Percentiles rank a stretch among this genome's conserved stretches.
These are phyloP conservation scores for Corynascus novoguineensis DNA, from an alignment of 495 filamentous ascomycete species.

Conservation along the genomic window DNA sequence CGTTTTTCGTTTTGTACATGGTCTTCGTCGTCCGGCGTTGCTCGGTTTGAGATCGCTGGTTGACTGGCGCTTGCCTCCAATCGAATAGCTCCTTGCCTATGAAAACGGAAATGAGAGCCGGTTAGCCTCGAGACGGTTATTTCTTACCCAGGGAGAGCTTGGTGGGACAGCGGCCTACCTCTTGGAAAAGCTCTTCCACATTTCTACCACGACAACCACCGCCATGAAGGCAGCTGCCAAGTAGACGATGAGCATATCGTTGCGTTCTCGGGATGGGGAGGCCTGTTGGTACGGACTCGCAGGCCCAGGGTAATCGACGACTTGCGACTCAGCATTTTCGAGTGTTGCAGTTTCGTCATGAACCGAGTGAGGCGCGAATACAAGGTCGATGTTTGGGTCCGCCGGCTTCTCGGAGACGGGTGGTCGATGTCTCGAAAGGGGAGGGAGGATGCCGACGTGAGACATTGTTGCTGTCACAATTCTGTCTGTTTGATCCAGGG, in stretches of 20 bases:
- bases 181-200: conserved; percentile 28
- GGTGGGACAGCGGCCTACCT: conserved; percentile 26
- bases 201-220: conserved; percentile 34
- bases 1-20: conserved; percentile 1
- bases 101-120: background rate
- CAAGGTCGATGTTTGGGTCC: background rate
- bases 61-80: conserved; percentile 11
- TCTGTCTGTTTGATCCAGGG: background rate
- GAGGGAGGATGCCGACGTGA: background rate
- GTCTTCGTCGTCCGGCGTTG: background rate
- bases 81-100: conserved; percentile 22
- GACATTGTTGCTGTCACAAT: background rate
- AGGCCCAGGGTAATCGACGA: conserved; percentile 11
- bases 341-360: conserved; percentile 1
- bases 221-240: conserved; percentile 32
- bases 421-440: conserved; percentile 8
- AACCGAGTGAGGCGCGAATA: background rate
- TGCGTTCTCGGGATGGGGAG: conserved; percentile 27
- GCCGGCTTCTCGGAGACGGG: background rate
- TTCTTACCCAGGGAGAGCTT: background rate
- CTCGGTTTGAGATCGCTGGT: conserved; percentile 9
- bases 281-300: conserved; percentile 16
- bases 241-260: conserved; percentile 36
- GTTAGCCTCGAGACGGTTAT: background rate
- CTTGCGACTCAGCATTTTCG: conserved; percentile 13